These are phyloP conservation scores for cucumber (Cucumis sativus) DNA, from an alignment of 306 rosid genomes.

Conservation along the genomic window Cucumber_9930_V3 NC_026661.2:16874001-16874500, in stretches of 20 bases:
- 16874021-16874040: slow-evolving; percentile 40
- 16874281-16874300: slow-evolving; percentile 89
- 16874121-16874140: slow-evolving; percentile 62
- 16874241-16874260: slow-evolving; percentile 64
- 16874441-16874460: not conserved
- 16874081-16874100: slow-evolving; percentile 77
- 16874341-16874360: not conserved
- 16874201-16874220: slow-evolving; percentile 68
- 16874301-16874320: slow-evolving; percentile 67
- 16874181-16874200: slow-evolving; percentile 19
- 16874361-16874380: too few species aligned
- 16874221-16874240: slow-evolving; percentile 60
- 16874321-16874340: slow-evolving; percentile 21
- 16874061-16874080: slow-evolving; percentile 56
- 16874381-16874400: not conserved
- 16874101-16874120: slow-evolving; percentile 51
- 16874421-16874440: not conserved
- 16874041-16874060: slow-evolving; percentile 56
- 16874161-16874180: slow-evolving; percentile 31
- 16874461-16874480: not conserved
- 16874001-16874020: slow-evolving; percentile 51
- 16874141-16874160: slow-evolving; percentile 68
- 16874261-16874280: slow-evolving; percentile 62
- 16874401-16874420: not conserved
- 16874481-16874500: not conserved